Conservation (phyloP, 1,284 basidiomycete species). For the Melampsora allii-populina region DNA sequence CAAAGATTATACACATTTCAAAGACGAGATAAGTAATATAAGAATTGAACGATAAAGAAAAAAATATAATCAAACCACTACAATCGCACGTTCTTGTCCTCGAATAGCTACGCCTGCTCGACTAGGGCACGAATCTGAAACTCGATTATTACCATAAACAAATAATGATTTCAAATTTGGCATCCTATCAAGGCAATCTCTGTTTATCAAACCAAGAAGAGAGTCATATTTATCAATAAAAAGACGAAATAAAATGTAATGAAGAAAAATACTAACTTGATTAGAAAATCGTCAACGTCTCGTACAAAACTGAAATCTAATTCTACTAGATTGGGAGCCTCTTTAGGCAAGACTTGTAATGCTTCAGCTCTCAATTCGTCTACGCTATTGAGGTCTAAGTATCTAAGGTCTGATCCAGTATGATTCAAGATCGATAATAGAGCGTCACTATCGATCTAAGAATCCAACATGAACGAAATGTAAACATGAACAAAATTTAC, state of each 20-base stretch:
- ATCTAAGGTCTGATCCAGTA: constrained; percentile 63
- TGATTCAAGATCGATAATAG: constrained; percentile 67
- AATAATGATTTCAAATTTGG: constrained; percentile 3
- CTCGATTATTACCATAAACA: constrained; percentile 40
- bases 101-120: constrained; percentile 22
- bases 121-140: constrained; percentile 27
- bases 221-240: neutral
- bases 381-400: constrained; percentile 70
- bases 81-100: constrained; percentile 35
- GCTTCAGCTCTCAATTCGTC: constrained; percentile 54
- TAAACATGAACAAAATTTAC: too few relatives aligned
- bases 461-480: neutral
- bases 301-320: constrained; percentile 87
- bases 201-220: neutral
- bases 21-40: constrained; percentile 1
- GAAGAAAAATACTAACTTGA: constrained; percentile 57
- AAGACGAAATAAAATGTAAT: constrained; percentile 1
- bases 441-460: constrained; percentile 60
- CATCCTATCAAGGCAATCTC: constrained; percentile 25
- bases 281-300: constrained; percentile 73
- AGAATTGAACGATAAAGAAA: neutral
- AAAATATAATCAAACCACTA: neutral
- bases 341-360: constrained; percentile 49
- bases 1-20: neutral
- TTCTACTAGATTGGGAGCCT: constrained; percentile 59